These are phyloP conservation scores for Suhomyces kunorum DNA, from an alignment of 1,139 yeast genomes.

Conservation along the genomic window DNA sequence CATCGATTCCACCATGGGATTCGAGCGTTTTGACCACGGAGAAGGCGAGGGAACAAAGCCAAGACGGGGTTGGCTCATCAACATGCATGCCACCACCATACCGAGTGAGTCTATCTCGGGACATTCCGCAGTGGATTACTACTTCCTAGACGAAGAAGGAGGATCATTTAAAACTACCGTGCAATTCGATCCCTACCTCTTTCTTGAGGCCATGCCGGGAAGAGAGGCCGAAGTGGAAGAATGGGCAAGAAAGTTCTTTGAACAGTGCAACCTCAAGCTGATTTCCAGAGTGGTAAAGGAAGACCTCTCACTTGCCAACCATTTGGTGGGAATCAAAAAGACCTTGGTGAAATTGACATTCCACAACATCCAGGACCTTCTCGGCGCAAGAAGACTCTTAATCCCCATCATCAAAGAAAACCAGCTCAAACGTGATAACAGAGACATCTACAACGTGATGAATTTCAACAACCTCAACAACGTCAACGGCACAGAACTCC, in stretches of 20 bases:
- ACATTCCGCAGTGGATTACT: constrained; percentile 87
- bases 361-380: constrained; percentile 72
- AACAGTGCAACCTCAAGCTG: constrained; percentile 55
- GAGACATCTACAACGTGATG: constrained; percentile 66
- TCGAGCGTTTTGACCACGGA: constrained; percentile 72
- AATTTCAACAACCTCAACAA: constrained; percentile 41
- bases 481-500: constrained; percentile 20
- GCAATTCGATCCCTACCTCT: constrained; percentile 85
- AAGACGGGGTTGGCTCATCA: constrained; percentile 83
- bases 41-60: constrained; percentile 50
- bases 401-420: constrained; percentile 74
- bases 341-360: constrained; percentile 68
- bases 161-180: constrained; percentile 89
- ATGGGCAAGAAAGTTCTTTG: constrained; percentile 67
- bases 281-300: constrained; percentile 64
- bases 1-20: constrained; percentile 80
- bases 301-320: constrained; percentile 80
- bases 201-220: constrained; percentile 65
- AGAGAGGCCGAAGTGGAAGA: constrained; percentile 87
- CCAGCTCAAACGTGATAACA: constrained; percentile 60
- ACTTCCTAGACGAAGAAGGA: constrained; percentile 96
- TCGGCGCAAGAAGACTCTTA: constrained; percentile 68
- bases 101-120: constrained; percentile 52
- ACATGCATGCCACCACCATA: constrained; percentile 75
- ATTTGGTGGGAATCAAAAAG: constrained; percentile 73